These are phyloP conservation scores for Apiotrichum brassicae DNA, from an alignment of 1,284 basidiomycete species.

Conservation along the genomic window DNA sequence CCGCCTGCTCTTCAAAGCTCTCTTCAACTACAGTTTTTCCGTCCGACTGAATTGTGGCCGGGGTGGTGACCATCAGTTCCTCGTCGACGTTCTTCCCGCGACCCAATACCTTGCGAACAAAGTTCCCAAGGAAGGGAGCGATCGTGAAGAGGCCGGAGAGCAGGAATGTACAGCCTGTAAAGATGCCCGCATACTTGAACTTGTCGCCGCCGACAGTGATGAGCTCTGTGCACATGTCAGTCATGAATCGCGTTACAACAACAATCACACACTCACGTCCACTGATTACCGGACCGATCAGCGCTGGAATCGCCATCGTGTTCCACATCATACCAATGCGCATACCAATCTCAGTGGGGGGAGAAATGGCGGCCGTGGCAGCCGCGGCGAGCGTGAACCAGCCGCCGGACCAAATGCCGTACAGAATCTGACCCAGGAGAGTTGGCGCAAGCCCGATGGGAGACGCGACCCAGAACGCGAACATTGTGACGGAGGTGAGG, in stretches of 20 bases:
- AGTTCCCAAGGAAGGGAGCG: slow-evolving; percentile 7
- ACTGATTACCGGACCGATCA: slow-evolving; percentile 19
- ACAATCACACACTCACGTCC: slow-evolving; percentile 24
- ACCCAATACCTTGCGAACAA: neutral
- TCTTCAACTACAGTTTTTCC: neutral
- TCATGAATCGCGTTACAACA: neutral
- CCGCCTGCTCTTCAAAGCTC: neutral
- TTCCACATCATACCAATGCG: slow-evolving; percentile 43
- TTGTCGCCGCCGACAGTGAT: slow-evolving; percentile 16
- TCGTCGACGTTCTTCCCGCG: neutral
- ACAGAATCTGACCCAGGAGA: slow-evolving; percentile 39
- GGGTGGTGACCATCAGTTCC: neutral
- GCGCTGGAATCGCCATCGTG: slow-evolving; percentile 25
- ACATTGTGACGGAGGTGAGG: slow-evolving; percentile 11
- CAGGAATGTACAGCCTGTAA: slow-evolving; percentile 26
- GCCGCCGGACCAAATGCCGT: slow-evolving; percentile 34
- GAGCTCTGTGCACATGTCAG: slow-evolving; percentile 16
- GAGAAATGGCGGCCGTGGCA: slow-evolving; percentile 10
- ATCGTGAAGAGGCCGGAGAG: slow-evolving; percentile 21
- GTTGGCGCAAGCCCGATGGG: neutral
- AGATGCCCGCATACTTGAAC: slow-evolving; percentile 33
- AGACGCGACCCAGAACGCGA: slow-evolving; percentile 22
- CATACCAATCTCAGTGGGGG: slow-evolving; percentile 27
- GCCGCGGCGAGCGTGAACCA: slow-evolving; percentile 41
- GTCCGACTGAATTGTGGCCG: neutral